A percentile compares a stretch with the other conserved stretches of the same genome.
Conservation (phyloP, 2,329 filamentous ascomycete species). For the Didymella arachidicola region DNA sequence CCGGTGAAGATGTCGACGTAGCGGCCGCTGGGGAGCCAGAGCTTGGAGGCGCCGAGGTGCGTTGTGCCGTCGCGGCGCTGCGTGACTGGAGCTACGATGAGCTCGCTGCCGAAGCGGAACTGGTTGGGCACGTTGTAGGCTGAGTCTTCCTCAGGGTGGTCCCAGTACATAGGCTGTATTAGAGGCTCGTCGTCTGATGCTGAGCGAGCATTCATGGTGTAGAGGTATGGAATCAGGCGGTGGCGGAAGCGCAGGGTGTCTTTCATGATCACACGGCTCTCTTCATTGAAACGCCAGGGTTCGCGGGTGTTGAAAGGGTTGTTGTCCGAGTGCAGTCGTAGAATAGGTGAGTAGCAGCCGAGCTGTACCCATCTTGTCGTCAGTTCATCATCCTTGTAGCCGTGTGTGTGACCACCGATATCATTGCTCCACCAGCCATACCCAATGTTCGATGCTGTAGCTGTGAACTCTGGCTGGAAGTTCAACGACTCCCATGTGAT, state of each 20-base stretch:
- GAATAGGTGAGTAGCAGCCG: conserved; percentile 67
- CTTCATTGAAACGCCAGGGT: conserved; percentile 64
- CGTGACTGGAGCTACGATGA: conserved; percentile 66
- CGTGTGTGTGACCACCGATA: conserved; percentile 69
- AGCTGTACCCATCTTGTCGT: conserved; percentile 68
- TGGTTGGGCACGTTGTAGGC: conserved; percentile 66
- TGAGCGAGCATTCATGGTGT: conserved; percentile 63
- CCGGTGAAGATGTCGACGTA: conserved; percentile 68
- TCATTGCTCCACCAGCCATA: conserved; percentile 75
- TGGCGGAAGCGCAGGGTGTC: conserved; percentile 64
- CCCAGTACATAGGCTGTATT: conserved; percentile 70
- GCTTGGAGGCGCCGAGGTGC: conserved; percentile 58
- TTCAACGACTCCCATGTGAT: conserved; percentile 67
- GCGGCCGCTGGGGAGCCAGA: conserved; percentile 64
- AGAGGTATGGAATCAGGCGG: conserved; percentile 66
- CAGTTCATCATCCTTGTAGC: conserved; percentile 65
- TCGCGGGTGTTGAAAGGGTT: conserved; percentile 68
- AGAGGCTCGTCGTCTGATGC: conserved; percentile 59
- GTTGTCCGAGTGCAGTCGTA: conserved; percentile 67
- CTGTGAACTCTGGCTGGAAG: conserved; percentile 73
- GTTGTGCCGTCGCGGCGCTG: conserved; percentile 58
- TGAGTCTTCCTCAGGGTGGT: conserved; percentile 59
- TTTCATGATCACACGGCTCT: conserved; percentile 58
- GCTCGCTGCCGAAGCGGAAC: conserved; percentile 65
- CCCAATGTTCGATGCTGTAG: conserved; percentile 71